Evolutionary conservation across 257 asterid genomes (phyloP).

Genomic region (Dorcoceras hygrometricum): DNA sequence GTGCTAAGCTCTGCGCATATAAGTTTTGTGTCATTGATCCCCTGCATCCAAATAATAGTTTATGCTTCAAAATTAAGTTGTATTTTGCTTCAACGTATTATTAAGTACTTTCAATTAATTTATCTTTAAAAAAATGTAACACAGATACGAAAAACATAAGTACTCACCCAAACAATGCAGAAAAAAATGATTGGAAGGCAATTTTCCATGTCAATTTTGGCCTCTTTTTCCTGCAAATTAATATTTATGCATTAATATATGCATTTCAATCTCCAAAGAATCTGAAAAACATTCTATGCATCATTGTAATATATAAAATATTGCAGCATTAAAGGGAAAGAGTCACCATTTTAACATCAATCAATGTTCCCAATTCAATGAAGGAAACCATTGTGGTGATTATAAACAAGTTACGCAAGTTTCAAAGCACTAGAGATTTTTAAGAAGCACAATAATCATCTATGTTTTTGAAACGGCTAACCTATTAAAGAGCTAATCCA

Average conservation of each 20-base stretch:
- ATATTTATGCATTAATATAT: background rate
- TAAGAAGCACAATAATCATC: no score
- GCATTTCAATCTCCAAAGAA: background rate
- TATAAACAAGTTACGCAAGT: no score
- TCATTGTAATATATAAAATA: no score
- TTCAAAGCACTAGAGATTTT: no score
- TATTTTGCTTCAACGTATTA: background rate
- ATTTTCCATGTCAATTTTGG: conserved; percentile 53
- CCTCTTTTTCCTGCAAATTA: conserved; percentile 42
- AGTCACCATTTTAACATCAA: no score
- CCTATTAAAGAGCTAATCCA: no score
- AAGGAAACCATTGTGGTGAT: no score
- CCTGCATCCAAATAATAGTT: conserved; percentile 29
- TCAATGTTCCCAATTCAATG: no score
- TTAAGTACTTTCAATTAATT: background rate
- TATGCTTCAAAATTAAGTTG: background rate
- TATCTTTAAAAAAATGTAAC: background rate
- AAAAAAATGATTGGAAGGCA: conserved; percentile 34
- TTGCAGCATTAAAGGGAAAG: no score
- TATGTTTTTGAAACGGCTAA: no score
- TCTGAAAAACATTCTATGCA: background rate
- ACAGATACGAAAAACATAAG: background rate
- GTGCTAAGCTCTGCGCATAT: conserved; percentile 43
- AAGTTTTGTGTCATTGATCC: conserved; percentile 63
- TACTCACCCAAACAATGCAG: conserved; percentile 55